phyloP scores from a whole-genome alignment of 441 rosid species.

The Metrosideros polymorpha region DNA sequence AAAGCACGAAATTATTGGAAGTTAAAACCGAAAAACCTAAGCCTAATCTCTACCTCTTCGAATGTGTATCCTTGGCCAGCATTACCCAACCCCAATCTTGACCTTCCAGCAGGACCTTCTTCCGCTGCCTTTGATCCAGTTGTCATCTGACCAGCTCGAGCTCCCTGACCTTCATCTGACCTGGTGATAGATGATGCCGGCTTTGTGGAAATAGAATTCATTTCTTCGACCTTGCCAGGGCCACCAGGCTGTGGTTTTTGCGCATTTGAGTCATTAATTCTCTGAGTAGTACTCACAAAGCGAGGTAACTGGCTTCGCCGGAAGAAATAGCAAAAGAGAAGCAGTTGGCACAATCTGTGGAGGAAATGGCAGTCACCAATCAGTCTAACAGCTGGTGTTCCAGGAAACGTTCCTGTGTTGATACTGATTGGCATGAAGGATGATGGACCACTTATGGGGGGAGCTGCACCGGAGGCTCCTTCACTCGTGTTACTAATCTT shows the following conservation, averaged over 20 bases:
- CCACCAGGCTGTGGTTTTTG: constrained; percentile 76
- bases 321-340: constrained; percentile 90
- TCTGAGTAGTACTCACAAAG: constrained; percentile 36
- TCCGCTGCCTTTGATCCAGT: constrained; percentile 80
- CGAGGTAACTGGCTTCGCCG: constrained; percentile 69
- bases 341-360: constrained; percentile 93
- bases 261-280: constrained; percentile 53
- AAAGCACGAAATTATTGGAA: background rate
- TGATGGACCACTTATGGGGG: constrained; percentile 79
- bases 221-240: constrained; percentile 71
- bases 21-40: background rate
- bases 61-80: constrained; percentile 99
- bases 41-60: constrained; percentile 67
- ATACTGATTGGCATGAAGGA: constrained; percentile 96
- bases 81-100: constrained; percentile 90
- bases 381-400: constrained; percentile 99
- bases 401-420: constrained; percentile 98
- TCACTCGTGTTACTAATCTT: constrained; percentile 86
- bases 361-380: constrained; percentile 99
- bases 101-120: constrained; percentile 67
- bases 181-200: constrained; percentile 42
- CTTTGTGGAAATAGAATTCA: constrained; percentile 54
- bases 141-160: constrained; percentile 52
- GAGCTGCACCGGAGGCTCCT: constrained; percentile 57
- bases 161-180: constrained; percentile 71